phyloP scores from a whole-genome alignment of 768 basidiomycete genomes.

The Mycena filopes region DNA sequence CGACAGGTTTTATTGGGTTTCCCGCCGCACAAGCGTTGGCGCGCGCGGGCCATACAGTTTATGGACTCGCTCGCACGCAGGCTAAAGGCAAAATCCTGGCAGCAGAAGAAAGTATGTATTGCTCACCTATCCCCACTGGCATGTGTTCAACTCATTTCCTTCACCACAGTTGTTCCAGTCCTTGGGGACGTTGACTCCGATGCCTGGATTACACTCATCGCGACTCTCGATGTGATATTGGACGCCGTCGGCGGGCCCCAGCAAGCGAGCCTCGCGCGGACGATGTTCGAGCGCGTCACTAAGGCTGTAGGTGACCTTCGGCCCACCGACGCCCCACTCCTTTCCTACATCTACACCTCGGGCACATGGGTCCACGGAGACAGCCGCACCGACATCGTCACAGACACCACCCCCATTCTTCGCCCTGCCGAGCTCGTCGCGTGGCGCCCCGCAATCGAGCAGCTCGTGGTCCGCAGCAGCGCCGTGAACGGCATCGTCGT shows the following conservation, averaged over 20 bases:
- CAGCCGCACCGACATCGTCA: constrained; percentile 42
- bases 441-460: constrained; percentile 49
- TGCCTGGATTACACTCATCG: constrained; percentile 40
- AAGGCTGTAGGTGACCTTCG: constrained; percentile 39
- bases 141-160: not conserved
- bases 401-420: constrained; percentile 44
- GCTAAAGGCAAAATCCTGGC: constrained; percentile 46
- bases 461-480: constrained; percentile 40
- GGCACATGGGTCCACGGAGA: constrained; percentile 59
- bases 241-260: constrained; percentile 42
- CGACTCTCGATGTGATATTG: constrained; percentile 48
- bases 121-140: not conserved
- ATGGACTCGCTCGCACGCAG: constrained; percentile 53
- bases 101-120: constrained; percentile 55
- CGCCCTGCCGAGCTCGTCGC: constrained; percentile 38
- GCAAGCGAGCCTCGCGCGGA: constrained; percentile 13
- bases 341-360: constrained; percentile 57
- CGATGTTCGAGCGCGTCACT: constrained; percentile 39
- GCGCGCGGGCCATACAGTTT: constrained; percentile 58
- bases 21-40: constrained; percentile 56
- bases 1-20: constrained; percentile 56
- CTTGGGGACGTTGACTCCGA: constrained; percentile 38
- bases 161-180: constrained; percentile 48
- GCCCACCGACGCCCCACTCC: constrained; percentile 46
- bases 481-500: constrained; percentile 56